Conservation (phyloP, 106 monocot species). For the Platanthera guangdongensis region DNA sequence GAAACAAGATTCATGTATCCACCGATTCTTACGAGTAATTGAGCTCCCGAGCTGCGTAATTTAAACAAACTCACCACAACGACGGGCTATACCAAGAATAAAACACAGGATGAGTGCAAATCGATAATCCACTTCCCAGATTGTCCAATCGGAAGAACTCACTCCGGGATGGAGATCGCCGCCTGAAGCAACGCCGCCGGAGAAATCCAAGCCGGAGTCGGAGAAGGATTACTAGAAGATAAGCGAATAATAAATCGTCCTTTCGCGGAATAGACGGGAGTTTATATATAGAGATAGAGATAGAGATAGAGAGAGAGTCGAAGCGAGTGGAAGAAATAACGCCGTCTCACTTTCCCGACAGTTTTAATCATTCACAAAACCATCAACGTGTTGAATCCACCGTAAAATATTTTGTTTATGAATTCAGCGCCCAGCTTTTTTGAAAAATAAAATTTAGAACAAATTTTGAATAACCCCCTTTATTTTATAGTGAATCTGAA, state of each 20-base stretch:
- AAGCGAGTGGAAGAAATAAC: background rate
- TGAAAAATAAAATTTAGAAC: background rate
- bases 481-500: no score
- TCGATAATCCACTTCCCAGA: background rate
- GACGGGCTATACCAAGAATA: background rate
- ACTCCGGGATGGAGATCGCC: background rate
- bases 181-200: background rate
- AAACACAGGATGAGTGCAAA: background rate
- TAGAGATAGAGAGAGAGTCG: background rate
- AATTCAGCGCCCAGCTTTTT: background rate
- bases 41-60: background rate
- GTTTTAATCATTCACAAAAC: background rate
- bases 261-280: background rate
- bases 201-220: background rate
- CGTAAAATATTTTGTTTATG: background rate
- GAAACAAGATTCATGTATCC: background rate
- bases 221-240: background rate
- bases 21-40: background rate
- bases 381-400: background rate
- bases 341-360: background rate
- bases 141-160: background rate
- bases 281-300: background rate
- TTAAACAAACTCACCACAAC: background rate
- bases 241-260: background rate
- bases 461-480: no score